phyloP scores from a whole-genome alignment of 108 stramenopile genomes.

The Skeletonema potamos region DNA sequence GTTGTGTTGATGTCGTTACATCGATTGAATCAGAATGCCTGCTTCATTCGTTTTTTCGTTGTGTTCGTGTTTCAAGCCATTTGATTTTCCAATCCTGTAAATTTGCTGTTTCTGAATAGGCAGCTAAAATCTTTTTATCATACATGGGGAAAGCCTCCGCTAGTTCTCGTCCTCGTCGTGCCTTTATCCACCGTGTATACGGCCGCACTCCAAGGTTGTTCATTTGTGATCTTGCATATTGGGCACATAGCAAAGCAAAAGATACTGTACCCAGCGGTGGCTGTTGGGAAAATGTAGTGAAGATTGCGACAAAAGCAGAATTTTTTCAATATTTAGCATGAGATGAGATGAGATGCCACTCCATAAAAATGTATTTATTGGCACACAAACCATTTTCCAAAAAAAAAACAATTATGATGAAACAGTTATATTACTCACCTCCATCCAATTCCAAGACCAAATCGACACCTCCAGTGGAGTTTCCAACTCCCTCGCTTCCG shows the following conservation, averaged over 20 bases:
- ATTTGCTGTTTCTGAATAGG: not conserved
- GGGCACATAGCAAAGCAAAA: conserved; percentile 69
- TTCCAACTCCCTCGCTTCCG: conserved; percentile 32
- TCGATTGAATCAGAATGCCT: no score
- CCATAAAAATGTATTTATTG: no score
- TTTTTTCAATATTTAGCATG: no score
- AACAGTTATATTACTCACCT: not conserved
- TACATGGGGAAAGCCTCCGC: not conserved
- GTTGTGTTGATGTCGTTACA: no score
- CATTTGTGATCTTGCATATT: conserved; percentile 37
- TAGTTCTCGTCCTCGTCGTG: not conserved
- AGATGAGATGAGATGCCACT: not conserved
- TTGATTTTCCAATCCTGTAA: not conserved
- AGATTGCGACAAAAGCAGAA: no score
- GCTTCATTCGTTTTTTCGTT: not conserved
- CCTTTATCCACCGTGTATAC: not conserved
- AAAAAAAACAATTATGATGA: no score
- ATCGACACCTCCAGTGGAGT: conserved; percentile 22
- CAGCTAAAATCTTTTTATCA: conserved; percentile 20
- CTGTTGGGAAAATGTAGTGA: not conserved
- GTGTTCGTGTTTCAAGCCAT: not conserved
- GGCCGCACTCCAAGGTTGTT: not conserved
- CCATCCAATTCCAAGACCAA: conserved; percentile 28
- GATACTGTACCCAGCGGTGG: conserved; percentile 66
- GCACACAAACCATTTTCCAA: no score